Percentiles rank a stretch among this genome's conserved stretches.
These are phyloP conservation scores for Lactarius vividus DNA, from an alignment of 768 basidiomycete genomes.

Conservation along the genomic window DNA sequence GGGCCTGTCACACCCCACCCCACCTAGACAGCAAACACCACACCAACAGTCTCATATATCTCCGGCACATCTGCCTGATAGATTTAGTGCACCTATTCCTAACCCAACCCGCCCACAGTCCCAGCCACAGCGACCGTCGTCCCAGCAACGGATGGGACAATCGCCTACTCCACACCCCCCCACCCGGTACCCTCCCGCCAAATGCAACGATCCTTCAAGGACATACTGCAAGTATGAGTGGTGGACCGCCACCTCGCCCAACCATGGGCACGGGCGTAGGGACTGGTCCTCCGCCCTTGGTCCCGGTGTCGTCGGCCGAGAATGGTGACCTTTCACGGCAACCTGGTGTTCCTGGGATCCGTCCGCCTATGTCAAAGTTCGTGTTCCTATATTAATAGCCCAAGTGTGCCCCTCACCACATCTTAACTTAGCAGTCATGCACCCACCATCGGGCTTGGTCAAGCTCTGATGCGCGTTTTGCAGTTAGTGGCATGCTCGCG, in stretches of 20 bases:
- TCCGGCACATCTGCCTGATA: constrained; percentile 20
- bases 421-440: constrained; percentile 1
- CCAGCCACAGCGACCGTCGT: constrained; percentile 31
- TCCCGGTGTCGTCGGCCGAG: constrained; percentile 19
- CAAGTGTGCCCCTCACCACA: neutral
- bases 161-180: constrained; percentile 47
- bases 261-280: neutral
- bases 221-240: constrained; percentile 26
- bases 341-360: constrained; percentile 13
- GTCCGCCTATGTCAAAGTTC: constrained; percentile 14
- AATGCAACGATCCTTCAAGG: constrained; percentile 29
- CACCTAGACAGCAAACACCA: constrained; percentile 24
- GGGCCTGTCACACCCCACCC: constrained; percentile 17
- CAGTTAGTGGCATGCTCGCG: constrained; percentile 64
- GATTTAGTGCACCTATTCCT: constrained; percentile 18
- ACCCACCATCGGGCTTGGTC: constrained; percentile 48
- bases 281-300: constrained; percentile 15
- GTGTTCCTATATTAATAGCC: neutral
- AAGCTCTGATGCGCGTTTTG: constrained; percentile 61
- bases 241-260: constrained; percentile 18
- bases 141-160: constrained; percentile 46
- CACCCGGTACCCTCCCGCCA: constrained; percentile 38
- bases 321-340: constrained; percentile 22
- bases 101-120: constrained; percentile 33
- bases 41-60: constrained; percentile 26